Conservation (phyloP, 1,284 basidiomycete genomes). For the Ustilago bromivora region DNA sequence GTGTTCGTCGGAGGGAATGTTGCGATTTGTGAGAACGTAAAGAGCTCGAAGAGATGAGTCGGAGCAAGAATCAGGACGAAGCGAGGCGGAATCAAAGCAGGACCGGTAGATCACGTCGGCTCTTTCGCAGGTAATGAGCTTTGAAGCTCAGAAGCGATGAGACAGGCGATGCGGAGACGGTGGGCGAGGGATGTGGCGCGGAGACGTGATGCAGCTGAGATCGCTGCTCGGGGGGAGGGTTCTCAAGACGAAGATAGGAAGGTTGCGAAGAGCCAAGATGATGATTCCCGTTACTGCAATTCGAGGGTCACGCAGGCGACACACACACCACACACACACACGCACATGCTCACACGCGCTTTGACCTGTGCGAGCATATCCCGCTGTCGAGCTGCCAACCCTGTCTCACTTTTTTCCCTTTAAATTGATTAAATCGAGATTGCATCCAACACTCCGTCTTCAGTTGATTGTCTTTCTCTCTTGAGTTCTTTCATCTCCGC, state of each 20-base stretch:
- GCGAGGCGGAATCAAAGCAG: background rate
- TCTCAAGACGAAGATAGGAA: background rate
- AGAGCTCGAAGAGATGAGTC: background rate
- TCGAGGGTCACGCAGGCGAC: slow-evolving; percentile 1
- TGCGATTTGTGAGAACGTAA: background rate
- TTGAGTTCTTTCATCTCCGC: background rate
- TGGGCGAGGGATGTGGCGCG: background rate
- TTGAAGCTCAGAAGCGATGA: background rate
- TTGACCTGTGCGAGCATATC: slow-evolving; percentile 9
- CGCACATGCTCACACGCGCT: slow-evolving; percentile 5
- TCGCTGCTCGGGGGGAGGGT: background rate
- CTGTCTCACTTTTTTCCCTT: slow-evolving; percentile 5
- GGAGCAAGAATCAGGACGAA: background rate
- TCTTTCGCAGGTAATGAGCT: background rate
- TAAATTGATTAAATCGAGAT: background rate
- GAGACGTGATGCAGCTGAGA: background rate
- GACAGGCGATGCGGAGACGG: background rate
- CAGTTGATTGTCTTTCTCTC: background rate
- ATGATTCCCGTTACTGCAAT: background rate
- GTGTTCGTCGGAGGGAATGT: background rate
- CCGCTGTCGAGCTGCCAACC: slow-evolving; percentile 13
- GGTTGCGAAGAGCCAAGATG: background rate
- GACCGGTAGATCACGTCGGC: background rate
- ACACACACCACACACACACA: slow-evolving; percentile 7
- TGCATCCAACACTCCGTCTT: background rate